phyloP scores from a whole-genome alignment of 768 basidiomycete species.

The Hortiboletus campestris region DNA sequence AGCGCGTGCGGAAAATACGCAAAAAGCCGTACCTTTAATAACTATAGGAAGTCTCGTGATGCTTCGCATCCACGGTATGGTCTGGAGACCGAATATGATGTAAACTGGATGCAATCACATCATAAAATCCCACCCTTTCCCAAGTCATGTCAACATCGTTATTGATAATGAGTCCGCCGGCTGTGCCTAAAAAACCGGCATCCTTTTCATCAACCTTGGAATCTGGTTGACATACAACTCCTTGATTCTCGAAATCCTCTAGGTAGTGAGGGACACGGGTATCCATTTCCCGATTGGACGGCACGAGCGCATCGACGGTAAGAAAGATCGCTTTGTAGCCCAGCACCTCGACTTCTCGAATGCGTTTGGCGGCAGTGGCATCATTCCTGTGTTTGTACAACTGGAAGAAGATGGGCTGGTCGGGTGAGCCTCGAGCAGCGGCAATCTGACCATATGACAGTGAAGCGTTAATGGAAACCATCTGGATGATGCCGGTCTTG shows the following conservation, averaged over 20 bases:
- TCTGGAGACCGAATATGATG: slow-evolving; percentile 38
- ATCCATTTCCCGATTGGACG: slow-evolving; percentile 79
- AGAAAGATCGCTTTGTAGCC: slow-evolving; percentile 90
- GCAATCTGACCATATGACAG: slow-evolving; percentile 64
- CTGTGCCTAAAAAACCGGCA: slow-evolving; percentile 54
- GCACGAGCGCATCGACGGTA: slow-evolving; percentile 86
- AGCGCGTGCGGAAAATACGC: not conserved
- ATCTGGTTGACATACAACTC: slow-evolving; percentile 23
- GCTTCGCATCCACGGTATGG: slow-evolving; percentile 74
- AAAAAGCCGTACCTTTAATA: slow-evolving; percentile 55
- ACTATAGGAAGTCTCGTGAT: slow-evolving; percentile 69
- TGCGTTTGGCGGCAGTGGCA: slow-evolving; percentile 59
- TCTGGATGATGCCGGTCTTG: slow-evolving; percentile 71
- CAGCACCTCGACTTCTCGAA: slow-evolving; percentile 65
- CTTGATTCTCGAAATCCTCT: slow-evolving; percentile 52
- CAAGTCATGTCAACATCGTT: slow-evolving; percentile 79
- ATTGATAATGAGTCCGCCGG: slow-evolving; percentile 61
- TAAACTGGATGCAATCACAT: not conserved
- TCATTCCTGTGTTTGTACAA: slow-evolving; percentile 82
- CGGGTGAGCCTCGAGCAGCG: slow-evolving; percentile 46
- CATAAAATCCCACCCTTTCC: slow-evolving; percentile 48
- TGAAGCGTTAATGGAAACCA: slow-evolving; percentile 80
- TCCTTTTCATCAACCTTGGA: slow-evolving; percentile 33
- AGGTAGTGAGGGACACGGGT: slow-evolving; percentile 56
- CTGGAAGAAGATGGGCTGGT: slow-evolving; percentile 76